Conservation (phyloP, 1,284 basidiomycete species). For the Athelia psychrophila region DNA sequence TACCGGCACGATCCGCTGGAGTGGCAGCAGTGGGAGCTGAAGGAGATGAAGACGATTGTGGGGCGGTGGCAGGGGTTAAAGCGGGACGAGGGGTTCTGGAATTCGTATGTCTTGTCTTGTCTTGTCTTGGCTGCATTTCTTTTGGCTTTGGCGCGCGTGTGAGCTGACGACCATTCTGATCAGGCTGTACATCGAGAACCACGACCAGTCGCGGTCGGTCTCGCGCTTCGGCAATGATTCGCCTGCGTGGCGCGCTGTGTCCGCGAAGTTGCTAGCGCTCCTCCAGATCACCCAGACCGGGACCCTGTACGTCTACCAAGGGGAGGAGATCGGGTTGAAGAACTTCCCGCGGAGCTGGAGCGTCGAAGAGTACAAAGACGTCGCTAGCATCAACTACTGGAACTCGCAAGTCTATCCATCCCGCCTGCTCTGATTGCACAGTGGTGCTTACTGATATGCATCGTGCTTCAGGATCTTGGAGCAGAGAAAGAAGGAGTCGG, state of each 20-base stretch:
- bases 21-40: conserved; percentile 47
- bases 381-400: conserved; percentile 54
- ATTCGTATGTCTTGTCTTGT: conserved; percentile 49
- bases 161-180: conserved; percentile 4
- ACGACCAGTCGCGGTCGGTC: conserved; percentile 62
- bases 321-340: conserved; percentile 68
- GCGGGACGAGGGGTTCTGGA: conserved; percentile 62
- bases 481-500: conserved; percentile 32
- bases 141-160: too few species aligned
- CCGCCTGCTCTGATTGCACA: too few species aligned
- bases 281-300: conserved; percentile 61
- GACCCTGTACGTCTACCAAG: conserved; percentile 73
- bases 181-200: conserved; percentile 65
- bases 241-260: conserved; percentile 47
- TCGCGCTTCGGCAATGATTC: conserved; percentile 64
- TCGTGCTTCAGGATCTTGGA: conserved; percentile 30
- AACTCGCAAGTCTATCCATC: conserved; percentile 23
- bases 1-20: conserved; percentile 35
- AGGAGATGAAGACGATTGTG: conserved; percentile 55
- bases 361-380: conserved; percentile 72
- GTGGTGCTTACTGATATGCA: too few species aligned
- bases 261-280: conserved; percentile 65
- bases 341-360: conserved; percentile 68
- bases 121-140: too few species aligned
- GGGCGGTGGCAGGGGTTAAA: conserved; percentile 60